These are phyloP conservation scores for Aureococcus anophagefferens DNA, from an alignment of 108 stramenopile species.

Conservation along the genomic window DNA sequence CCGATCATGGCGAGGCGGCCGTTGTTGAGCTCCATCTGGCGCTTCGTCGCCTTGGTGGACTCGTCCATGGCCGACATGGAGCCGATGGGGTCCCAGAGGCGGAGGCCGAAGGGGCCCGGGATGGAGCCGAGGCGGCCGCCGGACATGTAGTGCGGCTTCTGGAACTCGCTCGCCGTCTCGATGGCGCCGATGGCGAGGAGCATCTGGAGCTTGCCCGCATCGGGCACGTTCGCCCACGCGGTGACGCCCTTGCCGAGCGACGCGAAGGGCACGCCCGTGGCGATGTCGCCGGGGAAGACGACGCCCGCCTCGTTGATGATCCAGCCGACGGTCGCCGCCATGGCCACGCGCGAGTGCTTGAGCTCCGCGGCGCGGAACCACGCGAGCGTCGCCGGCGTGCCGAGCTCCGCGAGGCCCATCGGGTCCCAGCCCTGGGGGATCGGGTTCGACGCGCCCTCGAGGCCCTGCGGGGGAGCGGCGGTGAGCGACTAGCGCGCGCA, in stretches of 20 bases:
- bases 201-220: constrained; percentile 3
- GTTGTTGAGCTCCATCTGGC: neutral
- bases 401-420: constrained; percentile 38
- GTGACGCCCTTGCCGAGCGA: constrained; percentile 34
- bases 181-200: neutral
- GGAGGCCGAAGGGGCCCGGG: neutral
- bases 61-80: neutral
- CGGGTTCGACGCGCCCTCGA: too few relatives aligned
- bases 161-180: neutral
- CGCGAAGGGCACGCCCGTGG: constrained; percentile 33
- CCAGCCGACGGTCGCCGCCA: constrained; percentile 64
- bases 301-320: constrained; percentile 40
- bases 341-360: constrained; percentile 73
- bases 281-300: constrained; percentile 35
- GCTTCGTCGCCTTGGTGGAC: neutral
- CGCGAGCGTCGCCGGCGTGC: constrained; percentile 51
- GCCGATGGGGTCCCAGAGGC: neutral
- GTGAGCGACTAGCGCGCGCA: too few relatives aligned
- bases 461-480: too few relatives aligned
- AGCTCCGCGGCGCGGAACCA: constrained; percentile 79
- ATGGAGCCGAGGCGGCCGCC: neutral
- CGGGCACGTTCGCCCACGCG: constrained; percentile 36
- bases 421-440: constrained; percentile 39
- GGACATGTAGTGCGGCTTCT: neutral
- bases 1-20: constrained; percentile 1